Evolutionary conservation across 2,329 filamentous ascomycete genomes (phyloP), one percentile per base, ranked within the genome.

Genomic region (Cercospora sojina): DNA sequence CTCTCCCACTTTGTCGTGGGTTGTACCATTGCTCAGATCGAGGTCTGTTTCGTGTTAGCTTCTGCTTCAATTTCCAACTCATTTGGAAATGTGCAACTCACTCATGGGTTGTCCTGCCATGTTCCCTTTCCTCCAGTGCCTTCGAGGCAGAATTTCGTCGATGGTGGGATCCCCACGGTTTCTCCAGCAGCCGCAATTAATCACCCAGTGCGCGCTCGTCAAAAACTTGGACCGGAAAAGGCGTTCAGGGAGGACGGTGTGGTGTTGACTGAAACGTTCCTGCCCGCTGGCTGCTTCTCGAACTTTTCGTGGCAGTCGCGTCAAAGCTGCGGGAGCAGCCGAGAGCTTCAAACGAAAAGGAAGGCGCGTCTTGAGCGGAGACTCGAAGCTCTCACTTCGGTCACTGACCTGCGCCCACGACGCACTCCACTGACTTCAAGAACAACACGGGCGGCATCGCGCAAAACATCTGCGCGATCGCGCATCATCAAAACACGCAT

Each of bases 21-120:
- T 49, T 73, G 76, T 91, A 94, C 91, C 91, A 80, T 93, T 92
- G 70, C 90, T 90, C 82, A 93, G 83, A 83, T 94, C 91, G 79
- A 94, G 84, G 83, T 94, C 91, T 93, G 76, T 55, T 35, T 51
- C 62, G 9, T 31, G 20, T 67, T 43, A 64, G 65, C 41, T 41
- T 27, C 62, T 57, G 74, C 55, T 56, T 66, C 43, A 60, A 57
- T 63, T 59, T 27, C 68, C 23, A 63, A 12, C 31, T 20, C 18
- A 51, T 43, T 91, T 90, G 89, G 78, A 91, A 90, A 65, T 53
- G 23, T 43, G 35, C 60, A 87, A 88, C 81, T 91, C 83, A 88
- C 86, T 86, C 84, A 88, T 83, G 70, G 70, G 71, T 63, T 71
- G 72, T 53, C 85, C 85, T 85, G 87, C 87, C 63, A 72, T 72